Conservation (phyloP, 192 early-diverging fungal species). For the Glomus cerebriforme region DNA sequence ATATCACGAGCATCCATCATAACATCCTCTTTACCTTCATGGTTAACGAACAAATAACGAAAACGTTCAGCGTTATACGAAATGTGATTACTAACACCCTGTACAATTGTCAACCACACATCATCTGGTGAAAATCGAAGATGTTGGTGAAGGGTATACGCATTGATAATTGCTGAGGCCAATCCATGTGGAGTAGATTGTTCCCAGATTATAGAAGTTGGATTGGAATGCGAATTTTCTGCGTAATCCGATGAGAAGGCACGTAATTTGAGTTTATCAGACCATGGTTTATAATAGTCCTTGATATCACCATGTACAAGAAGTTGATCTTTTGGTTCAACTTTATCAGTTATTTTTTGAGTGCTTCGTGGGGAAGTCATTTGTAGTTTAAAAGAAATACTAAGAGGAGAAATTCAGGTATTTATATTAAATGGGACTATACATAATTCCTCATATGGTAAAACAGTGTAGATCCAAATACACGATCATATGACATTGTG, state of each 20-base stretch:
- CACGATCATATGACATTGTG: too few species aligned
- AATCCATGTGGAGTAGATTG: not conserved
- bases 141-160: constrained; percentile 22
- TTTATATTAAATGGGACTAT: too few species aligned
- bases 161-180: constrained; percentile 7
- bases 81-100: constrained; percentile 24
- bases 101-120: constrained; percentile 27
- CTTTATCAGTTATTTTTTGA: not conserved
- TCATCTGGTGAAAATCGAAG: constrained; percentile 30
- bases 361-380: not conserved
- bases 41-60: constrained; percentile 21
- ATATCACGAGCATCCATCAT: not conserved
- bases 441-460: too few species aligned
- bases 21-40: constrained; percentile 4
- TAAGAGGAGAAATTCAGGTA: too few species aligned
- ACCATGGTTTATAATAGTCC: not conserved
- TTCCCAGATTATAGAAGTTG: not conserved
- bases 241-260: not conserved
- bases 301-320: constrained; percentile 4
- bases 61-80: not conserved
- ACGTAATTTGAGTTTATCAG: not conserved
- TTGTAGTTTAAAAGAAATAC: not conserved
- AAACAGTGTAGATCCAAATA: too few species aligned
- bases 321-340: not conserved
- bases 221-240: not conserved